phyloP scores from a whole-genome alignment of 2,329 filamentous ascomycete genomes.

The Hypoxylon sp. region DNA sequence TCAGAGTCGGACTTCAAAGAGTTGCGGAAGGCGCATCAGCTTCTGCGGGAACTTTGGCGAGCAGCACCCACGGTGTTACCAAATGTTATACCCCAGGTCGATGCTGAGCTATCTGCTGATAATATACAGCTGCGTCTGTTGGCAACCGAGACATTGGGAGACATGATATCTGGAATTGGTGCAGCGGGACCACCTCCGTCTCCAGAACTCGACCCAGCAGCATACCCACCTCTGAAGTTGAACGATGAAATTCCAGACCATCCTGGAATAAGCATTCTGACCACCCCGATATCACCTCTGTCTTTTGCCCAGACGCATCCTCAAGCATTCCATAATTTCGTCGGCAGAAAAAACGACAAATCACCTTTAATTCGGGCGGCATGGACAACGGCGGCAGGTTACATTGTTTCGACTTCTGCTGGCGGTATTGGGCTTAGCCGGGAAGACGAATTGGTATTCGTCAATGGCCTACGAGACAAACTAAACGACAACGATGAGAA shows the following conservation, averaged over 20 bases:
- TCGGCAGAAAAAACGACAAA: conserved; percentile 90
- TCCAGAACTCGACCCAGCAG: conserved; percentile 81
- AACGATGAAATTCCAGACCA: conserved; percentile 69
- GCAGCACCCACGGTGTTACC: conserved; percentile 89
- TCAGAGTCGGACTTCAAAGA: conserved; percentile 90
- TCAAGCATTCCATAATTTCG: conserved; percentile 84
- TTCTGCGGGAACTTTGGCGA: conserved; percentile 94
- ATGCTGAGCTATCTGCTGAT: conserved; percentile 91
- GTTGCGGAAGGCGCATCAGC: conserved; percentile 87
- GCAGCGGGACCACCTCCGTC: conserved; percentile 86
- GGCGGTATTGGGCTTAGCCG: conserved; percentile 89
- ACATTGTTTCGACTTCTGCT: conserved; percentile 91
- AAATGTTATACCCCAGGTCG: conserved; percentile 94
- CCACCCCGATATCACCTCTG: conserved; percentile 87
- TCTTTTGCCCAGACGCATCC: conserved; percentile 89
- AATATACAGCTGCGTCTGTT: conserved; percentile 88
- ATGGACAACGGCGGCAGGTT: conserved; percentile 87
- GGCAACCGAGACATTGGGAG: conserved; percentile 93
- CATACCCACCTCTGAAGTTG: conserved; percentile 83
- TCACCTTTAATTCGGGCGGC: conserved; percentile 84
- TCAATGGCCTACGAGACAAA: conserved; percentile 83
- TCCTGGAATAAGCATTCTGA: conserved; percentile 74
- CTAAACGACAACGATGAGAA: conserved; percentile 91
- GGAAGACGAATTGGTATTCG: conserved; percentile 82
- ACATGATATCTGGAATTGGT: conserved; percentile 94